Evolutionary conservation across 2,329 filamentous ascomycete genomes (phyloP), one percentile per base, ranked within the genome.

Genomic region (Dothistroma pini): DNA sequence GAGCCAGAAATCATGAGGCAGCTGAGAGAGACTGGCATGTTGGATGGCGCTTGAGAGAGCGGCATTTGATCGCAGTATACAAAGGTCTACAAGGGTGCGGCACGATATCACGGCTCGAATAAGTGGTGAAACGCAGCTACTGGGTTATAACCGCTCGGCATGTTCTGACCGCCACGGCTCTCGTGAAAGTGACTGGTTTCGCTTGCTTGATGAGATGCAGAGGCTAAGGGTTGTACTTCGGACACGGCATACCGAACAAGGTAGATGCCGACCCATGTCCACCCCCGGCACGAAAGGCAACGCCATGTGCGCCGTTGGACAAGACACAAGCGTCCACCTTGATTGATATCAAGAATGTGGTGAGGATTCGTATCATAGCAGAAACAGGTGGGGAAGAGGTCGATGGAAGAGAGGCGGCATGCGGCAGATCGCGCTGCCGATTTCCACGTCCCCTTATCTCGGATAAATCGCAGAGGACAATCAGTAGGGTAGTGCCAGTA

Each of bases 1-100:
- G 95, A 99, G 80, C 91, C 92, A 1, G 95, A 97, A 75, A 86
- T 97, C 63, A 96, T 96, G 79, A 87, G 89, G 75, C 90, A 86
- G 68, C 78, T 97, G 72, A 90, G 91, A 78, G 92, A 96, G 77
- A 95, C 89, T 69, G 93, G 93, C 2, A 87, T 96, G 68, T 78
- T 97, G 66, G 66, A 68, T 62, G 62, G 66, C 19, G 60, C 61
- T 35, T 67, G 61, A 50, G 19, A 56, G 16, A 19, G 11, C 14
- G n/a, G 44, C 9, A 22, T 8, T 12, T 19, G 38, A 22, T 21
- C 25, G 12, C 2, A 49, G 29, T 6, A 38, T 12, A 44, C 41
- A 44, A 44, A n/a, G n/a, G 41, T 44, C n/a, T 44, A 4, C 16
- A 8, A 8, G 16, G 41, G 41, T 19, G 8, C 41, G 41, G 41